Evolutionary conservation across 1,139 yeast species (phyloP), one percentile per base, ranked within the genome.

Genomic region (Geotrichum europaeum): DNA sequence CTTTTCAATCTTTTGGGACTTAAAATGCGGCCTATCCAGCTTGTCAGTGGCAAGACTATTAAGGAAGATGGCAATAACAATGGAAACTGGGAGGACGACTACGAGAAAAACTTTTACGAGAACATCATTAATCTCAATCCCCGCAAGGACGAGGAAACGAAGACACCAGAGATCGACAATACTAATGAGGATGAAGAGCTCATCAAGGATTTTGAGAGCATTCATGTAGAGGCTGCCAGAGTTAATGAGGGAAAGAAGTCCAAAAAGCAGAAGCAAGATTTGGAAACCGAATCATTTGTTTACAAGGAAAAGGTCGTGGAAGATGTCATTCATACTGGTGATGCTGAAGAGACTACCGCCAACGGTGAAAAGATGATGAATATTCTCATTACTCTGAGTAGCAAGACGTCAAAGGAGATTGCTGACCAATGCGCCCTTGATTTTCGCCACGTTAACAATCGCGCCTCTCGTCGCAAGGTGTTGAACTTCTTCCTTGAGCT

Each of bases 401-500:
- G 62, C 9, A 65, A 66, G 57, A 73, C 64, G 12, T 72, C 65
- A 0, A 81, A 81, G 12, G 80, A 81, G 49, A 81, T 79, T 18
- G 76, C 88, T 45, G 92, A 88, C 65, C 73, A 76, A 12, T 72
- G 84, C n/a, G 85, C 84, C 0, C 65, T 73, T 4, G 79, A 79
- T n/a, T 89, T 84, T 70, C 81, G 87, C 76, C 66, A 69, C 10
- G 75, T 89, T 45, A 83, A 86, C 68, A 89, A 88, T 68, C 89
- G 87, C 70, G 92, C 96, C 0, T 85, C 96, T 1, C 81, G 81
- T 56, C 81, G 84, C 63, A 76, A 90, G 65, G 70, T 91, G 4
- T 68, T 84, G 61, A 81, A 79, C 62, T 84, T 83, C 67, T 81
- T 89, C 62, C 75, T 80, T 1, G 62, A 61, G 5, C 64, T 73